These are phyloP conservation scores for Heterobasidion irregulare DNA, from an alignment of 1,284 basidiomycete genomes.

Conservation along the genomic window DNA sequence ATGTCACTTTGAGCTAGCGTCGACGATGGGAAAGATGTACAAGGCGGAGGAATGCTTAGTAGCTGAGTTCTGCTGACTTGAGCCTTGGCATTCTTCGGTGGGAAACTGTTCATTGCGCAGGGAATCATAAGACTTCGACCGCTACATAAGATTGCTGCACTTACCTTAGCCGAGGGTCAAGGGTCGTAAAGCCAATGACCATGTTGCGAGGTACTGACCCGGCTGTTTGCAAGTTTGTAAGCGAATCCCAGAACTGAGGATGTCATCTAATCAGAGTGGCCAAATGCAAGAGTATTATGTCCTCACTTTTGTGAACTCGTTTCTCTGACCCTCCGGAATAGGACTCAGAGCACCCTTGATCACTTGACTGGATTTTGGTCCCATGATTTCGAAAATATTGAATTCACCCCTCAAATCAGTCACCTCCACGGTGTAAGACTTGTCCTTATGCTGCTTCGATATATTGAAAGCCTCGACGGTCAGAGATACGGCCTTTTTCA, in stretches of 20 bases:
- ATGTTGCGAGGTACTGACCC: conserved; percentile 65
- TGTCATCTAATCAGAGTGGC: neutral
- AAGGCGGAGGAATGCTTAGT: conserved; percentile 16
- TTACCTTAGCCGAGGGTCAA: conserved; percentile 76
- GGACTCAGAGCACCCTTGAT: conserved; percentile 65
- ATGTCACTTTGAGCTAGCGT: conserved; percentile 56
- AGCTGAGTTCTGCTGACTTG: conserved; percentile 12
- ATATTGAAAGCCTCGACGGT: conserved; percentile 35
- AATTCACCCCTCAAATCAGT: conserved; percentile 62
- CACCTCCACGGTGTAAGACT: conserved; percentile 46
- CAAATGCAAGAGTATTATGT: neutral
- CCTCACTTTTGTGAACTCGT: conserved; percentile 54
- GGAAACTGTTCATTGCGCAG: conserved; percentile 45
- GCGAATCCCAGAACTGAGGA: conserved; percentile 59
- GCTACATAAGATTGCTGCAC: conserved; percentile 5
- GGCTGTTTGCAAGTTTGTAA: conserved; percentile 55
- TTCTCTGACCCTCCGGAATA: conserved; percentile 38
- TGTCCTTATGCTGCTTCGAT: conserved; percentile 15
- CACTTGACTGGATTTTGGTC: conserved; percentile 74
- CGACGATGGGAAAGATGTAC: conserved; percentile 45
- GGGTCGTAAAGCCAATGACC: conserved; percentile 67
- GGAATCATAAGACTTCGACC: neutral
- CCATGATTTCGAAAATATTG: conserved; percentile 82
- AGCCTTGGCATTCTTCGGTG: conserved; percentile 64
- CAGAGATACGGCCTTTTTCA: conserved; percentile 43